Conservation (phyloP, 352 stramenopile genomes). For the Globisporangium rhizosaccharum region DNA sequence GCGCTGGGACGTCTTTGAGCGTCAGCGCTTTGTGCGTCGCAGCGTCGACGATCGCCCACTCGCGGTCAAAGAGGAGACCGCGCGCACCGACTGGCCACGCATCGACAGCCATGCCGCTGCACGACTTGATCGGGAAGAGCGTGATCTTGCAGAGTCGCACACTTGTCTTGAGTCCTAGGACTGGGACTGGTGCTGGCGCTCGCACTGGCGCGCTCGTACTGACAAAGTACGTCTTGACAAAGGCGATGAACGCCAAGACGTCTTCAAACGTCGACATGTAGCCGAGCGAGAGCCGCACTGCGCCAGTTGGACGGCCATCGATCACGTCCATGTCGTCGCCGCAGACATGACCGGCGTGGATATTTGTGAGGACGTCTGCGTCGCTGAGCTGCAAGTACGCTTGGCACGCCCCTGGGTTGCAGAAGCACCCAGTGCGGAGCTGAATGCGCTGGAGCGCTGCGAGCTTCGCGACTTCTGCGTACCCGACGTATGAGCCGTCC, state of each 20-base stretch:
- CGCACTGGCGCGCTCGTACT: slow-evolving; percentile 15
- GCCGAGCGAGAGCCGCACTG: slow-evolving; percentile 59
- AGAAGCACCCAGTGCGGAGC: slow-evolving; percentile 74
- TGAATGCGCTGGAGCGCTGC: slow-evolving; percentile 62
- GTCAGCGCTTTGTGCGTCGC: slow-evolving; percentile 40
- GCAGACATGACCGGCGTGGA: slow-evolving; percentile 60
- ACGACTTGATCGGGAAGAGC: slow-evolving; percentile 79
- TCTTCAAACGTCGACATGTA: slow-evolving; percentile 81
- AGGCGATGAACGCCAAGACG: slow-evolving; percentile 39
- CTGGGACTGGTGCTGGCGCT: not conserved
- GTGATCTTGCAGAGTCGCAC: slow-evolving; percentile 44
- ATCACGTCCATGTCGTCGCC: slow-evolving; percentile 66
- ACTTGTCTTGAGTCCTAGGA: not conserved
- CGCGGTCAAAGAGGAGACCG: slow-evolving; percentile 61
- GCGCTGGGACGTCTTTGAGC: slow-evolving; percentile 46
- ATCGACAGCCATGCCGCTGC: slow-evolving; percentile 45
- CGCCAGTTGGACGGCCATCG: slow-evolving; percentile 57
- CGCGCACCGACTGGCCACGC: slow-evolving; percentile 55
- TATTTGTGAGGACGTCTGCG: slow-evolving; percentile 42
- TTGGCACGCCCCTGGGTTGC: slow-evolving; percentile 75
- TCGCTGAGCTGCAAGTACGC: slow-evolving; percentile 51
- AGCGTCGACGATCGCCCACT: slow-evolving; percentile 71
- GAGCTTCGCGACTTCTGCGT: slow-evolving; percentile 63
- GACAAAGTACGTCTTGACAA: slow-evolving; percentile 63
- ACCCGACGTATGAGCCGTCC: slow-evolving; percentile 62